These are phyloP conservation scores for Didymella sp. DNA, from an alignment of 2,329 filamentous ascomycete genomes.

Conservation along the genomic window DNA sequence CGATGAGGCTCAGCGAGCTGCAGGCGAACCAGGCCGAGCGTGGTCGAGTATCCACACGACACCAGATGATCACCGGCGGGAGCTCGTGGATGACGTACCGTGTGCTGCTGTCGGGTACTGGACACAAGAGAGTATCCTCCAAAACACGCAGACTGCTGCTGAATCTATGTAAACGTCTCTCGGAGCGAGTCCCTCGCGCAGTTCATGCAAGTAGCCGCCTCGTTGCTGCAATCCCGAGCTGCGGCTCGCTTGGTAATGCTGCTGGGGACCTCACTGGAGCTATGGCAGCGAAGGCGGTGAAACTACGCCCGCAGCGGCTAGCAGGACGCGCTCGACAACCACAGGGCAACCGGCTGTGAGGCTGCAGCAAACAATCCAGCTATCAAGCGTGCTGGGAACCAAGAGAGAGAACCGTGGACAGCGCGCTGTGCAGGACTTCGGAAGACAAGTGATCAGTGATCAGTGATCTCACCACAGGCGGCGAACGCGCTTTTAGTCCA, in stretches of 20 bases:
- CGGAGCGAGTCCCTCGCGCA: slow-evolving; percentile 15
- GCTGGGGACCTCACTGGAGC: slow-evolving; percentile 28
- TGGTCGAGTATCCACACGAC: slow-evolving; percentile 21
- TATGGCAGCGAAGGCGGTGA: slow-evolving; percentile 19
- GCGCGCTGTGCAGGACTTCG: slow-evolving; percentile 4
- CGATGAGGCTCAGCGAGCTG: slow-evolving; percentile 19
- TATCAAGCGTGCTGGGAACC: not conserved
- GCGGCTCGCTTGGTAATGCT: slow-evolving; percentile 20
- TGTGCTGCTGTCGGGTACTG: not conserved
- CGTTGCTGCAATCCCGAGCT: slow-evolving; percentile 26
- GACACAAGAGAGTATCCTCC: not conserved
- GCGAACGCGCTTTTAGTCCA: slow-evolving; percentile 25
- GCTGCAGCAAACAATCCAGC: not conserved
- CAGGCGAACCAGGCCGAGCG: slow-evolving; percentile 19
- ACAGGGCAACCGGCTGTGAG: not conserved
- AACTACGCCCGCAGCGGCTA: slow-evolving; percentile 23
- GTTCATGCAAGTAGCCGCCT: slow-evolving; percentile 43
- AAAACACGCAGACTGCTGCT: slow-evolving; percentile 1
- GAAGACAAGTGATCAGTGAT: slow-evolving; percentile 6
- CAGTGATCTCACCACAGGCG: slow-evolving; percentile 19
- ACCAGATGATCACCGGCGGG: slow-evolving; percentile 15
- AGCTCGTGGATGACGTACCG: slow-evolving; percentile 21
- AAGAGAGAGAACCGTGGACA: not conserved
- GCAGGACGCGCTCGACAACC: slow-evolving; percentile 23
- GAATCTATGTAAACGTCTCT: slow-evolving; percentile 4